Evolutionary conservation across 2,329 filamentous ascomycete genomes (phyloP), one percentile per base, ranked within the genome.

Genomic region (Conoideocrella luteorostrata): DNA sequence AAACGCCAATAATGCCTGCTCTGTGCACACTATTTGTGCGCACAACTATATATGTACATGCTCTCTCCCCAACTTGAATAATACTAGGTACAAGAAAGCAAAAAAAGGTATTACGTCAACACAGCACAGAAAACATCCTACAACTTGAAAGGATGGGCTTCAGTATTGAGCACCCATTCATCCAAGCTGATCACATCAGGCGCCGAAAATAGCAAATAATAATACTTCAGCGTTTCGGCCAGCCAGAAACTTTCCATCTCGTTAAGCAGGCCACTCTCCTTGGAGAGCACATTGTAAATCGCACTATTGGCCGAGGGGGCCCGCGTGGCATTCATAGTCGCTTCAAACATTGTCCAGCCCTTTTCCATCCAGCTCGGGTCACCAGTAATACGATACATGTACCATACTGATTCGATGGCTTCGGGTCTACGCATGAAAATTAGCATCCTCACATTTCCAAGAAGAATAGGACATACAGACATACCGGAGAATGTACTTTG

Each of bases 341-440:
- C 72, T 50, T 80, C 67, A 60, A 88, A 95, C 87, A 95, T 94
- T 39, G 72, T 70, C 89, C 89, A 95, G 13, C 87, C 90, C 52
- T 84, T 83, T 22, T 94, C 87, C 59, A 84, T 83, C 74, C 87
- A 88, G 4, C 65, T 63, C 2, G 73, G 65, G 50, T 93, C 84
- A 38, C 88, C 89, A 0, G 88, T 94, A 63, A 94, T 88, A 58
- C 89, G 86, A 67, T 94, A 93, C 71, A 94, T 83, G 66, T 90
- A 86, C 75, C 88, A 94, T 12, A 94, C 81, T 1, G 84, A 88
- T 57, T 95, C 88, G 53, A 95, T 89, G 1, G 86, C 87, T 68
- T 95, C 88, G 17, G 88, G 87, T 18, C 85, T 86, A 28, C 18
- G 4, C 1, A 15, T 35, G 45, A 47, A 20, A 46, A 50, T 56